phyloP scores from a whole-genome alignment of 208 protist genomes.

The Trypanosoma congolense region DNA sequence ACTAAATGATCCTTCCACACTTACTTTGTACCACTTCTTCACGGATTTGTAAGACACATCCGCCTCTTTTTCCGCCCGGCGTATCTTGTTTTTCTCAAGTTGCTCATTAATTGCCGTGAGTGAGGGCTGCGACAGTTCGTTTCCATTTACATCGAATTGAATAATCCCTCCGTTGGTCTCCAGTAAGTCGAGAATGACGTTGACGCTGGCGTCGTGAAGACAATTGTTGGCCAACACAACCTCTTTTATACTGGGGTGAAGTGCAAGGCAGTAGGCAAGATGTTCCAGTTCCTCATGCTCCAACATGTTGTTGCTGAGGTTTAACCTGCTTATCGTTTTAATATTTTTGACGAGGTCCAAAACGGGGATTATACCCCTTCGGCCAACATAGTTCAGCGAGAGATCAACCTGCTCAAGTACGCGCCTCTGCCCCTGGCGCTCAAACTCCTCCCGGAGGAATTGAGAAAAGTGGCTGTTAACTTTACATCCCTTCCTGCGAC shows the following conservation, averaged over 20 bases:
- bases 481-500: conserved; percentile 56
- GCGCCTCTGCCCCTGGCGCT: conserved; percentile 19
- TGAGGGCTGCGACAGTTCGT: conserved; percentile 43
- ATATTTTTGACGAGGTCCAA: conserved; percentile 82
- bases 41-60: conserved; percentile 12
- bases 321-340: conserved; percentile 56
- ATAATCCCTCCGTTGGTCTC: conserved; percentile 47
- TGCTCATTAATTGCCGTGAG: conserved; percentile 22
- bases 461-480: conserved; percentile 66
- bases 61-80: conserved; percentile 9
- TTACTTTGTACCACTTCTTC: conserved; percentile 26
- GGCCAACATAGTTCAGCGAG: conserved; percentile 75
- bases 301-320: conserved; percentile 74
- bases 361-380: conserved; percentile 72
- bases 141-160: conserved; percentile 37
- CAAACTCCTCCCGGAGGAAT: conserved; percentile 43
- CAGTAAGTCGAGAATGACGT: conserved; percentile 63
- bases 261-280: conserved; percentile 71
- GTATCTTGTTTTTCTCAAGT: conserved; percentile 24
- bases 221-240: conserved; percentile 53
- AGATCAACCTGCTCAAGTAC: conserved; percentile 57
- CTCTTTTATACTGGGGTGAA: conserved; percentile 61
- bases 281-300: conserved; percentile 66
- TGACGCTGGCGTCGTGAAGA: conserved; percentile 56
- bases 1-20: conserved; percentile 30